Evolutionary conservation across 352 stramenopile species (phyloP).

Genomic region (Aphanomyces stellatus): DNA sequence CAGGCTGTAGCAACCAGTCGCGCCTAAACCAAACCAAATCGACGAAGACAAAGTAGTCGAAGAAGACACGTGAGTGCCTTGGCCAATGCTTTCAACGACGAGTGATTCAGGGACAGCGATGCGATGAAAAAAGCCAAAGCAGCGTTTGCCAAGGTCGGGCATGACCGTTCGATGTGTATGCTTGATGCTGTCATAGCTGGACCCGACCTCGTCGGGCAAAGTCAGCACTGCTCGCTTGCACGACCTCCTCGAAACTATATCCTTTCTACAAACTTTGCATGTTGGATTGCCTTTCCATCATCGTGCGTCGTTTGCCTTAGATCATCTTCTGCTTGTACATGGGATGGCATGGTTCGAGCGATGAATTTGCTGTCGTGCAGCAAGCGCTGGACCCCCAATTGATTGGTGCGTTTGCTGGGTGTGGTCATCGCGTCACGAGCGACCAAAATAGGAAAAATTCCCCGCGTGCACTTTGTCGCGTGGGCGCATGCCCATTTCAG

Average conservation of each 20-base stretch:
- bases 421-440: too few relatives aligned
- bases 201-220: conserved; percentile 31
- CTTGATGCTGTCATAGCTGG: conserved; percentile 34
- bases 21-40: neutral
- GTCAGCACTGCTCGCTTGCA: conserved; percentile 39
- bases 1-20: too few relatives aligned
- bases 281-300: too few relatives aligned
- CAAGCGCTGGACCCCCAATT: conserved; percentile 42
- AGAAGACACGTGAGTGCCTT: too few relatives aligned
- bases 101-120: neutral
- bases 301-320: neutral
- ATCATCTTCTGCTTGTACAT: conserved; percentile 22
- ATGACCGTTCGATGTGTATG: too few relatives aligned
- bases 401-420: conserved; percentile 9
- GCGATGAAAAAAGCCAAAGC: conserved; percentile 43
- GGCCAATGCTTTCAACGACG: neutral
- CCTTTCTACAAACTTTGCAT: conserved; percentile 23
- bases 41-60: too few relatives aligned
- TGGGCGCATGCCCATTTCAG: neutral
- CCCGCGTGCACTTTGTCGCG: neutral
- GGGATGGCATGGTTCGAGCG: conserved; percentile 38
- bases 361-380: conserved; percentile 36
- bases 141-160: conserved; percentile 41
- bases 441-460: neutral
- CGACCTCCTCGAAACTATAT: conserved; percentile 50